Percentiles rank a stretch among this genome's conserved stretches.
These are phyloP conservation scores for Ramaria sp. DNA, from an alignment of 768 basidiomycete genomes.

Conservation along the genomic window DNA sequence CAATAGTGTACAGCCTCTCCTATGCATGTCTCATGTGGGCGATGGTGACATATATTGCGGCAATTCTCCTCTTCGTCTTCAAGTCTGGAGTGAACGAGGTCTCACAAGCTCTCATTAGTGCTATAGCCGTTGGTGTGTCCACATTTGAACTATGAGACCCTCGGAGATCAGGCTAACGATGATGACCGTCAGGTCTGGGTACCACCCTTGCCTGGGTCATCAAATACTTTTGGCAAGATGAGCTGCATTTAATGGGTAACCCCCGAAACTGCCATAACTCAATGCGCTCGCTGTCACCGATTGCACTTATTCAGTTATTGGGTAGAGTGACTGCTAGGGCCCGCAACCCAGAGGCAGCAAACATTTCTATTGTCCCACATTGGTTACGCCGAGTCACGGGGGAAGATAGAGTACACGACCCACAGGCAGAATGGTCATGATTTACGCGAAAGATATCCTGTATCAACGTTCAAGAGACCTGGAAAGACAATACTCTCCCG, in stretches of 20 bases:
- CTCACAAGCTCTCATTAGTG: background rate
- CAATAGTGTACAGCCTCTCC: background rate
- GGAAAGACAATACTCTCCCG: too few relatives aligned
- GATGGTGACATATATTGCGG: background rate
- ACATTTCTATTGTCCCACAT: background rate
- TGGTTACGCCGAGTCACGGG: background rate
- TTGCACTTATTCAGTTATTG: background rate
- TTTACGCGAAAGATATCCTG: too few relatives aligned
- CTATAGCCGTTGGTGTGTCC: background rate
- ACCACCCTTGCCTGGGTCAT: background rate
- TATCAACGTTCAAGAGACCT: too few relatives aligned
- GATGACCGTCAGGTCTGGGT: background rate
- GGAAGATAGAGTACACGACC: too few relatives aligned
- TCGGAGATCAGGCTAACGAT: background rate
- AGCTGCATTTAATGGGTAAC: background rate
- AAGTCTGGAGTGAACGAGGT: background rate
- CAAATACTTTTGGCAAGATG: background rate
- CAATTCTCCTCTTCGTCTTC: background rate
- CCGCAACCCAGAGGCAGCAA: background rate
- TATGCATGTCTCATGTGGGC: conserved; percentile 5
- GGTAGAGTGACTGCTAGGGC: background rate
- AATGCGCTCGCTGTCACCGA: background rate
- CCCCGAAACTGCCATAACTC: background rate
- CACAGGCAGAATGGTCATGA: too few relatives aligned
- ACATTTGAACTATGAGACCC: background rate